Evolutionary conservation across 495 filamentous ascomycete genomes (phyloP).

Genomic region (Oleoguttula mirabilis): DNA sequence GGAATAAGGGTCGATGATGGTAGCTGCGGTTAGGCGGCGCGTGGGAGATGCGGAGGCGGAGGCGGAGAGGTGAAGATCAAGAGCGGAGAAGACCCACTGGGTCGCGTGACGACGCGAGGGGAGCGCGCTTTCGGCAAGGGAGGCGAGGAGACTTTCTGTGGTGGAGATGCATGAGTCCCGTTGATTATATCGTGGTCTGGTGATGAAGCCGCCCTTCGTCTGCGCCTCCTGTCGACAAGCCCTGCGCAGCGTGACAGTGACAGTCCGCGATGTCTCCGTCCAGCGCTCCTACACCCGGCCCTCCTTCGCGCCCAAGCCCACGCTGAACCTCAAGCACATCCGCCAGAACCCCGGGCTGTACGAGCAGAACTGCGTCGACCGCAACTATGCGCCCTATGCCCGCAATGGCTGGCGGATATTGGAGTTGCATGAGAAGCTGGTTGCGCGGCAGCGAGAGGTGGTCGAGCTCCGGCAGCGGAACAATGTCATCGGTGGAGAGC

Average conservation of each 20-base stretch:
- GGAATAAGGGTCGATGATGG: no score
- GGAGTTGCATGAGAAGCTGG: conserved; percentile 54
- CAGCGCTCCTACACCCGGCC: conserved; percentile 37
- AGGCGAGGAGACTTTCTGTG: not conserved
- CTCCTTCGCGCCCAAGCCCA: conserved; percentile 67
- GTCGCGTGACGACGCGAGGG: not conserved
- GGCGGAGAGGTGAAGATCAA: no score
- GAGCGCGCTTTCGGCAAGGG: not conserved
- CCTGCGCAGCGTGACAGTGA: not conserved
- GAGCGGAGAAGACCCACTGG: not conserved
- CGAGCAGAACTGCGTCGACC: conserved; percentile 65
- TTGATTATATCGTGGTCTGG: no score
- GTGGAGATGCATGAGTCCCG: no score
- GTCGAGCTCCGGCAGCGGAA: conserved; percentile 44
- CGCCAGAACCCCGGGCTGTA: conserved; percentile 68
- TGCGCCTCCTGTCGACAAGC: conserved; percentile 11
- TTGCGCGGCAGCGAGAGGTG: conserved; percentile 40
- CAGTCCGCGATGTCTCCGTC: conserved; percentile 3
- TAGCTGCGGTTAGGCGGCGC: no score
- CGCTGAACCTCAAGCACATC: conserved; percentile 77
- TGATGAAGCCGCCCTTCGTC: conserved; percentile 6
- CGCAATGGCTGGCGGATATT: conserved; percentile 57
- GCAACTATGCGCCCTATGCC: conserved; percentile 65
- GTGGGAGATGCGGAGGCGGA: no score
- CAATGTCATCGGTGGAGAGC: conserved; percentile 35